These are phyloP conservation scores for Penicillium turbatum DNA, from an alignment of 495 filamentous ascomycete genomes.

Conservation along the genomic window DNA sequence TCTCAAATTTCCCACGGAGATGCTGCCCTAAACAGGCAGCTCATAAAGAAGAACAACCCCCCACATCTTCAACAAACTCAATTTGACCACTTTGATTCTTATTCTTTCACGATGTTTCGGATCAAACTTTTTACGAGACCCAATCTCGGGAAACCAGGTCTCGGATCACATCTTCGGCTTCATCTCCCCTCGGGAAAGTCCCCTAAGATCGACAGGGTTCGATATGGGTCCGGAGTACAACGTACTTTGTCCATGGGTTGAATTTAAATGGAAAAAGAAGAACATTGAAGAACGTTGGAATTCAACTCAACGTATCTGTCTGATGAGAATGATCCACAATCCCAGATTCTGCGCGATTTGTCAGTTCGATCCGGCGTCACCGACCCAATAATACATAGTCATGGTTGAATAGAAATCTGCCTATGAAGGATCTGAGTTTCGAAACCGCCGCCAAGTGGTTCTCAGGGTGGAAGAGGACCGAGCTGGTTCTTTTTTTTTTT, in stretches of 20 bases:
- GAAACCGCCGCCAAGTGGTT: neutral
- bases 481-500: neutral
- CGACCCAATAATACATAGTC: conserved; percentile 13
- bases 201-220: conserved; percentile 28
- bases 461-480: neutral
- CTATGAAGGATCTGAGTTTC: neutral
- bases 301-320: neutral
- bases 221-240: conserved; percentile 25
- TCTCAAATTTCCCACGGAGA: neutral
- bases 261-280: neutral
- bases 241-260: conserved; percentile 17
- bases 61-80: conserved; percentile 1
- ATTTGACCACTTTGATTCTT: too few relatives aligned
- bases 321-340: conserved; percentile 14
- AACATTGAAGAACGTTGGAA: neutral
- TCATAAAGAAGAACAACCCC: neutral
- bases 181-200: neutral
- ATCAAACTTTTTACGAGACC: conserved; percentile 6
- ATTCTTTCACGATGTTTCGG: neutral
- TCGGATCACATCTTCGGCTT: conserved; percentile 26
- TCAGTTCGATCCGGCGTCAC: conserved; percentile 20
- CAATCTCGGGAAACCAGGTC: conserved; percentile 4
- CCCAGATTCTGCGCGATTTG: neutral
- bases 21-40: conserved; percentile 3
- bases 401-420: neutral